A percentile compares a stretch with the other conserved stretches of the same genome.
Conservation (phyloP, 129 eudicot species). For the Flaveria trinervia region DNA sequence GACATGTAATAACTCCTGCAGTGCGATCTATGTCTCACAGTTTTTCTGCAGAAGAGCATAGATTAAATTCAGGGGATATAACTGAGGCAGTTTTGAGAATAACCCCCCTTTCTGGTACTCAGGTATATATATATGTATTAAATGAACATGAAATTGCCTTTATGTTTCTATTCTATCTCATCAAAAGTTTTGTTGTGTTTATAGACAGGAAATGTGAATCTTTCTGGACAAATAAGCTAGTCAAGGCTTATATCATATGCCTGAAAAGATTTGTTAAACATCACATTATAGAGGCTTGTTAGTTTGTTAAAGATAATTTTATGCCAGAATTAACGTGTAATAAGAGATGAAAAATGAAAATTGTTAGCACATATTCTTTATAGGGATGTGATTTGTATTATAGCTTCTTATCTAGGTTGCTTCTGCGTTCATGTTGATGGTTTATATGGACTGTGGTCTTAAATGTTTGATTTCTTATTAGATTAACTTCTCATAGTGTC, state of each 20-base stretch:
- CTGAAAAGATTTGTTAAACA: too few species aligned
- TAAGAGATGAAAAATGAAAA: background rate
- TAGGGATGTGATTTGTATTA: background rate
- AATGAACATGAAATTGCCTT: background rate
- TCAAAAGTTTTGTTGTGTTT: constrained; percentile 1
- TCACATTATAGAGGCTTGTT: background rate
- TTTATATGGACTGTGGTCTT: background rate
- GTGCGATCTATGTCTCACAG: constrained; percentile 45
- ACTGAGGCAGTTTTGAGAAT: constrained; percentile 62
- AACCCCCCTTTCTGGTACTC: constrained; percentile 41
- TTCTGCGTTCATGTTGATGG: constrained; percentile 18
- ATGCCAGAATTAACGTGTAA: background rate
- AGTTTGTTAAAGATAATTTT: background rate
- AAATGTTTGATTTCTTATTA: background rate
- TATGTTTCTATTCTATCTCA: background rate
- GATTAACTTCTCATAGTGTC: constrained; percentile 7
- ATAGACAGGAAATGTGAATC: constrained; percentile 17
- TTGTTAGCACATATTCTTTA: background rate
- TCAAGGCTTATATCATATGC: background rate
- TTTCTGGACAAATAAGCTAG: constrained; percentile 8
- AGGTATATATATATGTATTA: constrained; percentile 41
- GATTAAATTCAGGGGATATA: constrained; percentile 35
- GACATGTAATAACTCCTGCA: constrained; percentile 63
- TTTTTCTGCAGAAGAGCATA: constrained; percentile 48
- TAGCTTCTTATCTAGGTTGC: constrained; percentile 14